Base-by-base conservation (phyloP, 495 filamentous ascomycete genomes). In the Daldinia childiae region DNA sequence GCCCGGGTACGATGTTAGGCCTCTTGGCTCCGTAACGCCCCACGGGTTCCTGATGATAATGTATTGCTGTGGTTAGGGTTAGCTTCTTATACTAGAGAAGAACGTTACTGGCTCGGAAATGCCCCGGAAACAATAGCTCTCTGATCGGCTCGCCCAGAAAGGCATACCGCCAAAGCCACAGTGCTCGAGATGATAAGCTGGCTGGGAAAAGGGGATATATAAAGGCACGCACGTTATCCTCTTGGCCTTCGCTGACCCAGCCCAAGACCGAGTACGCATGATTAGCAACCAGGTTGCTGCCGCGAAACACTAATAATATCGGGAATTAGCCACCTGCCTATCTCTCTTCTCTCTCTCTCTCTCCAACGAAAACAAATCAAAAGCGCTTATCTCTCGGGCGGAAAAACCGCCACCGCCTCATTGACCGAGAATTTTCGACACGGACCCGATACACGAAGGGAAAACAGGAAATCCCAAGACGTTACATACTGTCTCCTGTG, bases 211-310 rank as follows among this genome's bases (percentile, higher is more conserved):
- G n/a, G 27, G 27, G 27, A 11, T 48, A 48, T 48, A 21, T 24
- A 21, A 48, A 19, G 30, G 30, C 24, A 57, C 54, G 15, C 15
- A 57, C 54, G 60, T 71, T 73, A 2, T 77, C 72, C 32, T 75
- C 72, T 66, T 77, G 76, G 65, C 76, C 74, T 57, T 70, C 71
- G 68, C 61, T 74, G 15, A 79, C 74, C 79, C 78, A 81, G 7
- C 78, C 79, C 17, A 81, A 74, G 26, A 81, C 73, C 6, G 75
- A 74, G 72, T 81, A 81, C 24, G 79, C 79, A 62, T 79, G 76
- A 70, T 79, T 81, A n/a, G 75, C 78, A 6, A 78, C 79, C 4
- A 80, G 62, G 34, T 79, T 78, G 68, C 68, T 65, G 26, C 79
- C 79, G 60, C 74, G 74, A 75, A 74, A 79, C 52, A 50, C 51